A percentile compares a stretch with the other conserved stretches of the same genome.
phyloP scores from a whole-genome alignment of 2,329 filamentous ascomycete species.

The Clarireedia hainanense region DNA sequence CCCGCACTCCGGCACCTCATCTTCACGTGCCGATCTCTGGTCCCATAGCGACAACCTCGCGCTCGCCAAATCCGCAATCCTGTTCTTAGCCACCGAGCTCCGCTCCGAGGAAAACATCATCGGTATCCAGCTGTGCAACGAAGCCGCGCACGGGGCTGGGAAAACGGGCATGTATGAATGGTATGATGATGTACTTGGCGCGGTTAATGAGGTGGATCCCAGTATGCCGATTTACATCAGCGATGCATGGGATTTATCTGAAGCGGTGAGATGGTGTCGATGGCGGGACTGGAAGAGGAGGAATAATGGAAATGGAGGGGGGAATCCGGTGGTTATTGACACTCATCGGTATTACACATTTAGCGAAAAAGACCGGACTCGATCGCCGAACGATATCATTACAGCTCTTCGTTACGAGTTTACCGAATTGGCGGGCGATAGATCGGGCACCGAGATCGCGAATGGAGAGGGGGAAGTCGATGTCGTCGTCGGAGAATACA shows the following conservation, averaged over 20 bases:
- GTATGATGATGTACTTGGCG: conserved; percentile 43
- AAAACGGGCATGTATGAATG: conserved; percentile 44
- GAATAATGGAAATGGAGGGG: neutral
- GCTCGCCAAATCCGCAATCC: conserved; percentile 27
- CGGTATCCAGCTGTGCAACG: no score
- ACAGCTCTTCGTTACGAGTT: conserved; percentile 37
- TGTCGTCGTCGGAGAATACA: conserved; percentile 49
- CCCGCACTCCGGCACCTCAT: conserved; percentile 48
- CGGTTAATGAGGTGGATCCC: conserved; percentile 39
- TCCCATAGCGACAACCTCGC: conserved; percentile 34
- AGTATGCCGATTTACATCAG: conserved; percentile 48
- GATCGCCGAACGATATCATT: conserved; percentile 45
- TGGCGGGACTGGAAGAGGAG: conserved; percentile 30
- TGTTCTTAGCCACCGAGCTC: no score
- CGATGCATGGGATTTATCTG: conserved; percentile 46
- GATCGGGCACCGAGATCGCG: conserved; percentile 29
- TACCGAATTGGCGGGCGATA: conserved; percentile 34
- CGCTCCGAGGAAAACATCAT: no score
- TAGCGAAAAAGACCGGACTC: conserved; percentile 41
- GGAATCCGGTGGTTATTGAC: conserved; percentile 46
- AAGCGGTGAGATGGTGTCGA: conserved; percentile 38
- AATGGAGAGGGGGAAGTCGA: conserved; percentile 37
- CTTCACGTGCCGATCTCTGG: conserved; percentile 45
- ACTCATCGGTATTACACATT: conserved; percentile 54
- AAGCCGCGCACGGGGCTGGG: neutral